These are phyloP conservation scores for Gnetum montanum DNA, from an alignment of 75 land plant genomes.

Conservation along the genomic window DNA sequence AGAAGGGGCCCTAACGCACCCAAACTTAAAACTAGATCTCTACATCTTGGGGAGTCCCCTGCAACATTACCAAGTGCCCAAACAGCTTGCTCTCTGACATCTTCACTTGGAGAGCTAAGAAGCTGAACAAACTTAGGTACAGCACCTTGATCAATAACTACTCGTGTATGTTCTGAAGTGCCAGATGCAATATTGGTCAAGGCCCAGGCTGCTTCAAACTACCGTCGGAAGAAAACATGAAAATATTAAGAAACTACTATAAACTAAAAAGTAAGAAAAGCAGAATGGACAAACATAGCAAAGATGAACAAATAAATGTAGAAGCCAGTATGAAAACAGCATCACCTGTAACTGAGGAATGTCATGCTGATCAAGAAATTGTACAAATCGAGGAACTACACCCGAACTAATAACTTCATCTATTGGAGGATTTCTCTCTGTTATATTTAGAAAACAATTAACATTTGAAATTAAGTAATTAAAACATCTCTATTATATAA, in stretches of 20 bases:
- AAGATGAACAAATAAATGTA: neutral
- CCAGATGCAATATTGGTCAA: slow-evolving; percentile 81
- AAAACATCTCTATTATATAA: neutral
- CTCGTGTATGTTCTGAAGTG: slow-evolving; percentile 68
- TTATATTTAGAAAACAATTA: neutral
- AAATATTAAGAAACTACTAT: neutral
- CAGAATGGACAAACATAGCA: neutral
- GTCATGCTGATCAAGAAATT: slow-evolving; percentile 67
- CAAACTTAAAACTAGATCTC: slow-evolving; percentile 59
- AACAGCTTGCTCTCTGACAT: slow-evolving; percentile 80
- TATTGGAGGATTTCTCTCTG: slow-evolving; percentile 86
- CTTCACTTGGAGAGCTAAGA: slow-evolving; percentile 50
- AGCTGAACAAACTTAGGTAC: slow-evolving; percentile 55
- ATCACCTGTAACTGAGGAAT: slow-evolving; percentile 82
- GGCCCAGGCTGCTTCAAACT: slow-evolving; percentile 91
- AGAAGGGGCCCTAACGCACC: slow-evolving; percentile 75
- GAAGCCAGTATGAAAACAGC: neutral
- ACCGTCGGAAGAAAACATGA: slow-evolving; percentile 27
- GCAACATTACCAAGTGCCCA: slow-evolving; percentile 90
- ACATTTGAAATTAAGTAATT: neutral
- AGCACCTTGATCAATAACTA: slow-evolving; percentile 63
- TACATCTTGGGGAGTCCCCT: slow-evolving; percentile 71
- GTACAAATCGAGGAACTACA: slow-evolving; percentile 83
- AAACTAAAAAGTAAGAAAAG: neutral
- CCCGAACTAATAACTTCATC: slow-evolving; percentile 75